Evolutionary conservation across 2,329 filamentous ascomycete species (phyloP).

Genomic region (Colletotrichum echinochloae): DNA sequence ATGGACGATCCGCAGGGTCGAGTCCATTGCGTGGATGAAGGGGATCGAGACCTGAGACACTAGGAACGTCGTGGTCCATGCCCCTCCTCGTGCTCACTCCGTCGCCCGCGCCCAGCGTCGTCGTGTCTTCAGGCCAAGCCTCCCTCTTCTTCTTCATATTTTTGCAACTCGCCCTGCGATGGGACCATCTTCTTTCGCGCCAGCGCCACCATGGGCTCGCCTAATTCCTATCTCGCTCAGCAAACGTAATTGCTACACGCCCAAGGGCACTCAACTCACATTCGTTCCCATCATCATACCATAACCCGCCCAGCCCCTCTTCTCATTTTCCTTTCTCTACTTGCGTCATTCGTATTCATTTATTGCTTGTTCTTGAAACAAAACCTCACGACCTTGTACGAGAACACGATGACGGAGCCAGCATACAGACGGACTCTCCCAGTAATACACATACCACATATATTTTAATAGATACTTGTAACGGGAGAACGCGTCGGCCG

Average conservation of each 20-base stretch:
- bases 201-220: background rate
- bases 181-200: slow-evolving; percentile 10
- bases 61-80: background rate
- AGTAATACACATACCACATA: slow-evolving; percentile 22
- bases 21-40: slow-evolving; percentile 26
- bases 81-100: background rate
- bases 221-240: background rate
- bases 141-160: slow-evolving; percentile 3
- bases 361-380: slow-evolving; percentile 12
- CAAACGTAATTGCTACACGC: background rate
- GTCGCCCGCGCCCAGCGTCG: background rate
- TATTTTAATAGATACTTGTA: background rate
- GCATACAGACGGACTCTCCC: slow-evolving; percentile 22
- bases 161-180: slow-evolving; percentile 22
- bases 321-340: background rate
- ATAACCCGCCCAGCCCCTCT: background rate
- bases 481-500: background rate
- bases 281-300: slow-evolving; percentile 14
- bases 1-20: slow-evolving; percentile 31
- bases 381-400: slow-evolving; percentile 30
- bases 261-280: slow-evolving; percentile 24
- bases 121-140: background rate
- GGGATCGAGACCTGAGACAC: slow-evolving; percentile 6
- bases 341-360: background rate
- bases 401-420: slow-evolving; percentile 34